phyloP scores from a whole-genome alignment of 768 basidiomycete species.

The Lenzites betulinus region DNA sequence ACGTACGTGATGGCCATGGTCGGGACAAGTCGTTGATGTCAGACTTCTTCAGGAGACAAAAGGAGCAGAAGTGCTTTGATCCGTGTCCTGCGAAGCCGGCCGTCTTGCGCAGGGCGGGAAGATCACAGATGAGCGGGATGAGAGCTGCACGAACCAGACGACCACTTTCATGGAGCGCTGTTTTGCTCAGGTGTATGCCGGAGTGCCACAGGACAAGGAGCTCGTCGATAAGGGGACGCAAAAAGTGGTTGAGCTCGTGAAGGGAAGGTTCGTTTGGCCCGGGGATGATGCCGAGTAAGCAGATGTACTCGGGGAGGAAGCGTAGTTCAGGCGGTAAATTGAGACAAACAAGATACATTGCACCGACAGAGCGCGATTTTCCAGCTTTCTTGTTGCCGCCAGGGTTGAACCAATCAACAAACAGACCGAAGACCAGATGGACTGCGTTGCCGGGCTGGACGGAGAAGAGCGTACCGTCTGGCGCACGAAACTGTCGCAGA shows the following conservation, averaged over 20 bases:
- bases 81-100: slow-evolving; percentile 29
- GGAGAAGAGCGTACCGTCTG: no score
- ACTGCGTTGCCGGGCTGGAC: no score
- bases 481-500: no score
- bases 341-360: slow-evolving; percentile 27
- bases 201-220: slow-evolving; percentile 36
- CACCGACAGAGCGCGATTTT: slow-evolving; percentile 5
- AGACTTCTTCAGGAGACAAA: slow-evolving; percentile 26
- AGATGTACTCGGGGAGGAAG: slow-evolving; percentile 38
- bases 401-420: slow-evolving; percentile 23
- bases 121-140: slow-evolving; percentile 38
- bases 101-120: slow-evolving; percentile 36
- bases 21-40: slow-evolving; percentile 33
- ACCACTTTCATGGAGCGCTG: slow-evolving; percentile 28
- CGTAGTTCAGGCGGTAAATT: slow-evolving; percentile 28
- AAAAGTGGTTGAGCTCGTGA: slow-evolving; percentile 39
- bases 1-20: slow-evolving; percentile 25
- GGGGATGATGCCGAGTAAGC: slow-evolving; percentile 42
- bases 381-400: slow-evolving; percentile 4
- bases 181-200: slow-evolving; percentile 34
- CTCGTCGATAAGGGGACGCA: slow-evolving; percentile 40
- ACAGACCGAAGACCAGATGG: slow-evolving; percentile 16
- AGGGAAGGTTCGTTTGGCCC: slow-evolving; percentile 41
- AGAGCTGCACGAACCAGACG: slow-evolving; percentile 33
- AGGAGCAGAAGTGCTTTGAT: slow-evolving; percentile 31